These are phyloP conservation scores for Xerocomus brunneocitrinus DNA, from an alignment of 768 basidiomycete genomes.

Conservation along the genomic window DNA sequence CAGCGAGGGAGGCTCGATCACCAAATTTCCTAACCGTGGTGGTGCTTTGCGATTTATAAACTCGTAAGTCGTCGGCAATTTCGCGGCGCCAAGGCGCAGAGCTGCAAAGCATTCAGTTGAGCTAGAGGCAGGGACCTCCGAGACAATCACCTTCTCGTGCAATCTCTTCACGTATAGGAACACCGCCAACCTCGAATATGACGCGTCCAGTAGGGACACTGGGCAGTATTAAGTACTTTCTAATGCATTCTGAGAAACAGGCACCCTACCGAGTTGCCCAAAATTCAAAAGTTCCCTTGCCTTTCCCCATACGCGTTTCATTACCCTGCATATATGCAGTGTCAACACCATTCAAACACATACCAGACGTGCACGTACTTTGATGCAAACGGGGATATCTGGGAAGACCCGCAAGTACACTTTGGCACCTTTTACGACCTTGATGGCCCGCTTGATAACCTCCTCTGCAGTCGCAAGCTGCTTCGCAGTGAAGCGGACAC, in stretches of 20 bases:
- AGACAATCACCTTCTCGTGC: slow-evolving; percentile 75
- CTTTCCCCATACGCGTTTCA: slow-evolving; percentile 99
- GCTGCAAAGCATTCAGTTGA: slow-evolving; percentile 41
- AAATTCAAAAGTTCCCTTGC: slow-evolving; percentile 95
- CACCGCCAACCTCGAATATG: slow-evolving; percentile 90
- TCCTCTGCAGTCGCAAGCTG: slow-evolving; percentile 85
- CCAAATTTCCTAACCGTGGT: slow-evolving; percentile 67
- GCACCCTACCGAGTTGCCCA: slow-evolving; percentile 84
- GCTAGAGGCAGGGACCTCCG: neutral
- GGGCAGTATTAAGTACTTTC: neutral
- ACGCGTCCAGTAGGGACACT: slow-evolving; percentile 88
- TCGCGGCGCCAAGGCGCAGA: slow-evolving; percentile 80
- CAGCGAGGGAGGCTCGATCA: slow-evolving; percentile 40
- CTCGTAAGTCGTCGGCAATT: slow-evolving; percentile 84
- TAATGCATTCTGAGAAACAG: neutral
- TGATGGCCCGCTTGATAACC: slow-evolving; percentile 85
- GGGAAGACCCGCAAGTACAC: slow-evolving; percentile 90
- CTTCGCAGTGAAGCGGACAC: slow-evolving; percentile 79
- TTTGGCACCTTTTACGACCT: slow-evolving; percentile 83
- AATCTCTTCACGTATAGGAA: slow-evolving; percentile 84
- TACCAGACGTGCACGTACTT: slow-evolving; percentile 46
- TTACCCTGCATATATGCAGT: slow-evolving; percentile 60
- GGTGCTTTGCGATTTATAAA: slow-evolving; percentile 69
- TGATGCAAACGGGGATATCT: slow-evolving; percentile 95
- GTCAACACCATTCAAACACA: neutral